phyloP scores from a whole-genome alignment of 495 filamentous ascomycete genomes.

The Zalerion maritima region DNA sequence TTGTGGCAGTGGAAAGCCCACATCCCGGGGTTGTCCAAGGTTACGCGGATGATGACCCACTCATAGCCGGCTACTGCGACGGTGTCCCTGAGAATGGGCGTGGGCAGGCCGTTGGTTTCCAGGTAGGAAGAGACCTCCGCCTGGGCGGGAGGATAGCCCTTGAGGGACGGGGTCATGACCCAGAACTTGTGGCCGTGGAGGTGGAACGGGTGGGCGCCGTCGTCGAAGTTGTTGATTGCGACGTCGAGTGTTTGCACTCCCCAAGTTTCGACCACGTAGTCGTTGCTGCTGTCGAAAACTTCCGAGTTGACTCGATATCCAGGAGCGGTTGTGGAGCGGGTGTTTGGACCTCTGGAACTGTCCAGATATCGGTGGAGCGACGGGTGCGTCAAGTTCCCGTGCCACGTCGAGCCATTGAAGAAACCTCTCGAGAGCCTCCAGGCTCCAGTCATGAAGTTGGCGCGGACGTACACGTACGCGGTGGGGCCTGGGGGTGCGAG shows the following conservation, averaged over 20 bases:
- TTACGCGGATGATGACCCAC: conserved; percentile 27
- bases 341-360: too few relatives aligned
- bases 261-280: conserved; percentile 26
- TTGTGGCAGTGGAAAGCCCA: conserved; percentile 44
- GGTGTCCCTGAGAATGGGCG: conserved; percentile 22
- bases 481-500: conserved; percentile 26
- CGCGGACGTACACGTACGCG: conserved; percentile 27
- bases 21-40: conserved; percentile 33
- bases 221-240: conserved; percentile 50
- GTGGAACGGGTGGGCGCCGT: conserved; percentile 50
- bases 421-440: conserved; percentile 39
- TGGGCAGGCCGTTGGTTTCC: too few relatives aligned
- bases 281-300: conserved; percentile 31
- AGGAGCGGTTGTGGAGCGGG: conserved; percentile 30
- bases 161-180: conserved; percentile 37
- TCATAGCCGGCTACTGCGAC: conserved; percentile 24
- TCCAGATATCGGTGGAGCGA: conserved; percentile 29
- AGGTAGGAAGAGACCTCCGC: too few relatives aligned
- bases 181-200: conserved; percentile 50
- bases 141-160: too few relatives aligned
- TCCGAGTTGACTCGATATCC: conserved; percentile 33
- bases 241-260: conserved; percentile 39
- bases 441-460: conserved; percentile 39
- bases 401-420: conserved; percentile 40
- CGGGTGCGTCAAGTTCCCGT: conserved; percentile 25